Conservation (phyloP, 2,329 filamentous ascomycete genomes). For the Aspergillus tubingensis region DNA sequence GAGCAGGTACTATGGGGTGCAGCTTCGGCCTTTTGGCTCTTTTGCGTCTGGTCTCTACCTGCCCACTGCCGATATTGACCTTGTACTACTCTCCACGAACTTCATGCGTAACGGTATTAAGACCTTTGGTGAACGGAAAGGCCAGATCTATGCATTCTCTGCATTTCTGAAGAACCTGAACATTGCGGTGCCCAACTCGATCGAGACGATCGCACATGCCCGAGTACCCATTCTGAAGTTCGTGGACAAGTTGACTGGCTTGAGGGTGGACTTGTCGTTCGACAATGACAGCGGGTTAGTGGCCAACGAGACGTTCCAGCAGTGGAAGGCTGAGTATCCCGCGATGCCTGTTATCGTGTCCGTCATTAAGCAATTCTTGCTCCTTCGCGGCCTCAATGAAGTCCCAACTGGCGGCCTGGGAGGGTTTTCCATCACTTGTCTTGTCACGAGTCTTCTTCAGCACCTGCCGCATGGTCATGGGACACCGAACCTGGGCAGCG, state of each 20-base stretch:
- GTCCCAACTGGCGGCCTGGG: conserved; percentile 88
- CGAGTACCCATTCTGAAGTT: conserved; percentile 94
- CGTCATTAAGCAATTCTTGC: conserved; percentile 86
- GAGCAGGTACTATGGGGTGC: conserved; percentile 59
- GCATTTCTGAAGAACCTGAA: conserved; percentile 57
- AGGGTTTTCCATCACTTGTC: conserved; percentile 90
- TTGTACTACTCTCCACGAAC: conserved; percentile 71
- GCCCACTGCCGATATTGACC: conserved; percentile 86
- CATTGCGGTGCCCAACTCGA: conserved; percentile 59
- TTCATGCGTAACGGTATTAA: conserved; percentile 58
- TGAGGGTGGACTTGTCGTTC: conserved; percentile 92
- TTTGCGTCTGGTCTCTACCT: conserved; percentile 82
- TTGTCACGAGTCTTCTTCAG: conserved; percentile 87
- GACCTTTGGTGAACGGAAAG: conserved; percentile 54
- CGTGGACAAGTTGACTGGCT: conserved; percentile 71
- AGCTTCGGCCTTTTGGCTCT: conserved; percentile 82
- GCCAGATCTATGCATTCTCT: conserved; percentile 63
- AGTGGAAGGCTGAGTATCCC: conserved; percentile 78
- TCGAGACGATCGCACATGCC: conserved; percentile 71
- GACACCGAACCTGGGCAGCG: conserved; percentile 71
- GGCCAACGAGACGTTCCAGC: conserved; percentile 76
- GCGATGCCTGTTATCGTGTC: conserved; percentile 84
- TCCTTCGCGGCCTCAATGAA: conserved; percentile 88
- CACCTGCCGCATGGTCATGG: conserved; percentile 71
- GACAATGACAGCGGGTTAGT: conserved; percentile 82